Percentiles rank a stretch among this genome's conserved stretches.
These are phyloP conservation scores for Plasmopara viticola DNA, from an alignment of 352 stramenopile genomes.

Conservation along the genomic window DNA sequence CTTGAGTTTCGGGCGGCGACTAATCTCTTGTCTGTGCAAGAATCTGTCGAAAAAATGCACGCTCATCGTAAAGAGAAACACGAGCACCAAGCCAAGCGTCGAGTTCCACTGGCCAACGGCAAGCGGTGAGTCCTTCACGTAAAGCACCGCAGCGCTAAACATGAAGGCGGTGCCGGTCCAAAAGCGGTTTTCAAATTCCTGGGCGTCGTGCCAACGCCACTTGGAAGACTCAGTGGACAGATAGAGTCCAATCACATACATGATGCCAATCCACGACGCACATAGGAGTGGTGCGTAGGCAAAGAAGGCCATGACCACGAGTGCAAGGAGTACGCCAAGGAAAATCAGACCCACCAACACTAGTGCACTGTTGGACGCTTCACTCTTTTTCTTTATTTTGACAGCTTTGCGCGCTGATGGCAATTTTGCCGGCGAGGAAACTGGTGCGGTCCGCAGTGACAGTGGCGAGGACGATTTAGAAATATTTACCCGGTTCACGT, in stretches of 20 bases:
- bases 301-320: constrained; percentile 79
- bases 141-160: constrained; percentile 90
- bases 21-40: constrained; percentile 69
- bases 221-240: constrained; percentile 76
- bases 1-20: constrained; percentile 49
- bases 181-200: constrained; percentile 97
- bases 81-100: constrained; percentile 65
- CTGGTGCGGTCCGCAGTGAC: constrained; percentile 17
- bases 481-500: constrained; percentile 17
- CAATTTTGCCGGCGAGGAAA: constrained; percentile 7
- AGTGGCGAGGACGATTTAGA: constrained; percentile 7
- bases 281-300: constrained; percentile 74
- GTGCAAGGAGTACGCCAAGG: constrained; percentile 46
- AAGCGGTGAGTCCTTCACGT: constrained; percentile 91
- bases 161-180: constrained; percentile 93
- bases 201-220: constrained; percentile 82
- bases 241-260: constrained; percentile 80
- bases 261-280: constrained; percentile 69
- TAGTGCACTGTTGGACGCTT: constrained; percentile 51
- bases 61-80: constrained; percentile 70
- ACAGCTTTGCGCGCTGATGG: constrained; percentile 4
- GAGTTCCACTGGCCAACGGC: constrained; percentile 69
- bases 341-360: constrained; percentile 71
- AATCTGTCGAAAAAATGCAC: constrained; percentile 82
- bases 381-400: constrained; percentile 21